A percentile compares a stretch with the other conserved stretches of the same genome.
Evolutionary conservation across 257 asterid species (phyloP).

Genomic region (Coffea canephora): DNA sequence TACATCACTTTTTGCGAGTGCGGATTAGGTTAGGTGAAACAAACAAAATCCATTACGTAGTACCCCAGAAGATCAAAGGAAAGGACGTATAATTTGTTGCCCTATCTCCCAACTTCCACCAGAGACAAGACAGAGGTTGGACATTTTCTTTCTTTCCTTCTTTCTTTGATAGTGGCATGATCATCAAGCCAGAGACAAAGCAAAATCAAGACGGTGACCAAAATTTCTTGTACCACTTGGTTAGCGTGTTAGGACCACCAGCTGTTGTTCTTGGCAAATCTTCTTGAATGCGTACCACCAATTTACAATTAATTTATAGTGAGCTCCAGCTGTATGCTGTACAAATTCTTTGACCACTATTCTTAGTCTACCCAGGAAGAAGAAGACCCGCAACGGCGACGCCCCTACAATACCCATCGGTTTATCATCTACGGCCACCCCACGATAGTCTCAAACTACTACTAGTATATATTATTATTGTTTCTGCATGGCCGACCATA

Average conservation of each 20-base stretch:
- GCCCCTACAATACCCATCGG: background rate
- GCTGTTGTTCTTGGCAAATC: background rate
- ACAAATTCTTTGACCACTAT: too few species aligned
- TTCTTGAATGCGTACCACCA: slow-evolving; percentile 8
- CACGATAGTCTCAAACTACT: background rate
- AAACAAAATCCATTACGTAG: too few species aligned
- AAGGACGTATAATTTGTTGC: background rate
- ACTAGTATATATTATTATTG: background rate
- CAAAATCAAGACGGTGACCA: background rate
- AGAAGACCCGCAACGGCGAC: too few species aligned
- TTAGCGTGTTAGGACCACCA: slow-evolving; percentile 2
- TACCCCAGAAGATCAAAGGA: background rate
- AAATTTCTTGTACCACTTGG: background rate
- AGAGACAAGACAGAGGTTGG: slow-evolving; percentile 1
- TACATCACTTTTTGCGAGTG: background rate
- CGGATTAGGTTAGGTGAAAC: too few species aligned
- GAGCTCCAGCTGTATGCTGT: slow-evolving; percentile 1
- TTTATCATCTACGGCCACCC: background rate
- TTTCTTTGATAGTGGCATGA: background rate
- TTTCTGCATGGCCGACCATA: slow-evolving; percentile 3
- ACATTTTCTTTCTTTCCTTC: background rate
- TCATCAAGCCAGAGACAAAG: background rate
- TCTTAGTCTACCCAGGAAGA: too few species aligned
- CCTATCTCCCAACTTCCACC: slow-evolving; percentile 8
- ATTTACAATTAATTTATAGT: background rate